Base-by-base conservation (phyloP, 2,329 filamentous ascomycete genomes). In the Ophiostoma tasmaniense region DNA sequence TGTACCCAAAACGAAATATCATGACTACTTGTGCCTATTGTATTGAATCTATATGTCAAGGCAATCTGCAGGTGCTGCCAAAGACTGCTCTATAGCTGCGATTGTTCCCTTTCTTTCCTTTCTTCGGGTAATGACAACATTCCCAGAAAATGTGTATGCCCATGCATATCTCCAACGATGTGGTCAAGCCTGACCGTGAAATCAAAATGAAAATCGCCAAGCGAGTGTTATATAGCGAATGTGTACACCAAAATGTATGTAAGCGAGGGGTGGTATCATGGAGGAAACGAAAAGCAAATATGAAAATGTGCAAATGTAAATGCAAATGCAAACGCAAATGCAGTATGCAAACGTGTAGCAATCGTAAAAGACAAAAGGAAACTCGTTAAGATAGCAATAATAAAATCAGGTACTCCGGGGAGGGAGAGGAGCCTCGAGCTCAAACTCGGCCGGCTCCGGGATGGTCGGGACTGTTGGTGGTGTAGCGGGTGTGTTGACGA, bases 401-500 rank as follows among this genome's bases (percentile, higher is more conserved):
- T 35, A 30, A n/a, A 22, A 30, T 61, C 33, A 64, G 10, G 33
- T 14, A 22, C 33, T n/a, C 17, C 37, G 37, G n/a, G 35, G 35
- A 14, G 5, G 35, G 37, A 20, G 13, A 10, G 64, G 8, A 5
- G 64, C 11, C 13, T 39, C 33, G 13, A 66, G 39, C 25, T 66
- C 64, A 4, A 66, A 37, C 11, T 35, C 28, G 42, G 33, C 25
- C 20, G 28, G 42, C 28, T 66, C 64, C 14, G 64, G 39, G 13
- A 66, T 66, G 64, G 17, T 52, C 11, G 50, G 66, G 17, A 59
- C 28, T 20, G 50, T 39, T 1, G 66, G 45, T 5, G 45, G 28
- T 8, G 66, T 33, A 30, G 66, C 52, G 11, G 66, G 50, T 5
- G 33, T 62, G 52, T 70, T 70, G 50, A 70, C 50, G 30, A 70